Conservation (phyloP, 257 asterid species). For the Forsythia viridissima region DNA sequence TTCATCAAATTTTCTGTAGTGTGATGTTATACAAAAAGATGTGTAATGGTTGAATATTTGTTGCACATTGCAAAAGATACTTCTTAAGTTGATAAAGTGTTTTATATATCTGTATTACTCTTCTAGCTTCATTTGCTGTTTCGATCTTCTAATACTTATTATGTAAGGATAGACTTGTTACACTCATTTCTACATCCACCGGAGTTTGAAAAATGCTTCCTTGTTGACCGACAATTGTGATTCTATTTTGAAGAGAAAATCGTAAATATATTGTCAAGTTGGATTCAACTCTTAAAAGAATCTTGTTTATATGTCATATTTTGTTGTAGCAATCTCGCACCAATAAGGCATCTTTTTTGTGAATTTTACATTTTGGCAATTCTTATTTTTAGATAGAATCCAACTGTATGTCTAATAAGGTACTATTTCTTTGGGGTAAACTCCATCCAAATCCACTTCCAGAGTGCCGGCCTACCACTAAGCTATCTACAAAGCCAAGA, state of each 20-base stretch:
- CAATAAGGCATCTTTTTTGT: not conserved
- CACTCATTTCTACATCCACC: not conserved
- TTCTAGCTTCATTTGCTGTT: not conserved
- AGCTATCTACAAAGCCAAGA: not conserved
- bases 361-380: not conserved
- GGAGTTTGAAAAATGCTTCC: not conserved
- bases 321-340: not conserved
- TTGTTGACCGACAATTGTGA: not conserved
- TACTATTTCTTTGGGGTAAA: no score
- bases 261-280: not conserved
- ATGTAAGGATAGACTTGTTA: not conserved
- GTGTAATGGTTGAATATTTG: not conserved
- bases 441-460: not conserved
- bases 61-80: not conserved
- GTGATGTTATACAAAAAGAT: not conserved
- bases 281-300: not conserved
- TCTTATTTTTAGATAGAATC: not conserved
- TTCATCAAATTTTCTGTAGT: not conserved
- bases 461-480: not conserved
- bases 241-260: not conserved
- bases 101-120: not conserved
- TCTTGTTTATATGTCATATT: not conserved
- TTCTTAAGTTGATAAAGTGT: not conserved
- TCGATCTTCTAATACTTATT: not conserved
- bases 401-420: not conserved